Evolutionary conservation across 345 rosid species (phyloP).

Genomic region (Streptanthus diversifolius): DNA sequence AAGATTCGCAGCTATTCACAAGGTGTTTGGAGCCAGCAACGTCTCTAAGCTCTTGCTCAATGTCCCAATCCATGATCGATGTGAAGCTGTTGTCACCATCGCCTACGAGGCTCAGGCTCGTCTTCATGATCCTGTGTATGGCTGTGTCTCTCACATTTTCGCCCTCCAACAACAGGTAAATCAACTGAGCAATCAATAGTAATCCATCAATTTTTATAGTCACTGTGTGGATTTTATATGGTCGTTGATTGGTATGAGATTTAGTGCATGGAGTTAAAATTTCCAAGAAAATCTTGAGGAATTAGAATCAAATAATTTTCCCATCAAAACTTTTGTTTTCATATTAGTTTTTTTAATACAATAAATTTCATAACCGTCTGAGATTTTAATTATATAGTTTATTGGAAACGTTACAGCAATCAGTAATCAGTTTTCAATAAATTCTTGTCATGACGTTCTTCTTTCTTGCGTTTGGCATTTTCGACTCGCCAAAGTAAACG

Average conservation of each 20-base stretch:
- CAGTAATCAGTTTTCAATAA: not conserved
- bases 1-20: slow-evolving; percentile 57
- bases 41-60: slow-evolving; percentile 54
- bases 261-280: not conserved
- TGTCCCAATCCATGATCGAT: slow-evolving; percentile 52
- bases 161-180: slow-evolving; percentile 62
- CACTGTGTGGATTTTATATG: not conserved
- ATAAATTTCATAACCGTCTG: not conserved
- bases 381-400: not conserved
- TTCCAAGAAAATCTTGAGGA: not conserved
- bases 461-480: not conserved
- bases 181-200: not conserved
- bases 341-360: not conserved
- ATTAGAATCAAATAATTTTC: not conserved
- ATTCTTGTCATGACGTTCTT: not conserved
- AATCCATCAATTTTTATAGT: not conserved
- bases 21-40: slow-evolving; percentile 72
- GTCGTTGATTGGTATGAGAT: not conserved
- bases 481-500: not conserved
- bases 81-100: slow-evolving; percentile 59
- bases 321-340: not conserved
- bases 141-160: slow-evolving; percentile 62
- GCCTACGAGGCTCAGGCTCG: slow-evolving; percentile 67
- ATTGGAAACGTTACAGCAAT: not conserved
- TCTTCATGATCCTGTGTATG: slow-evolving; percentile 58